Conservation (phyloP, 169 alveolate species). For the Perkinsus chesapeaki region DNA sequence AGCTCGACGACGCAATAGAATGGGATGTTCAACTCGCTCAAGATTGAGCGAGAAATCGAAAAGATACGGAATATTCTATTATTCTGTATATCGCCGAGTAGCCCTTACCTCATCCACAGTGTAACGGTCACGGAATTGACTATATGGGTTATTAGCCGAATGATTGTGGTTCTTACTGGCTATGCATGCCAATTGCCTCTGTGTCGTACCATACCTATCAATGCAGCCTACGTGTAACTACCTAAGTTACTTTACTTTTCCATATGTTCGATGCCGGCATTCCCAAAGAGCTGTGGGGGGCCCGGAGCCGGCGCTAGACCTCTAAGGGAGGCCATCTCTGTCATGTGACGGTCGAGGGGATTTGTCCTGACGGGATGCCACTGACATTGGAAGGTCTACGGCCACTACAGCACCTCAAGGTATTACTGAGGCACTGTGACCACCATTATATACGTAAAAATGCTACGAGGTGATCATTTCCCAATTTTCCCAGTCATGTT, state of each 20-base stretch:
- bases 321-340: slow-evolving; percentile 20
- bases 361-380: slow-evolving; percentile 10
- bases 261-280: slow-evolving; percentile 64
- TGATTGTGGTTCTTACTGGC: slow-evolving; percentile 60
- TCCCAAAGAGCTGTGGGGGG: slow-evolving; percentile 58
- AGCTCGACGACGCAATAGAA: too few species aligned
- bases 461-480: too few species aligned
- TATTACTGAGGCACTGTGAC: too few species aligned
- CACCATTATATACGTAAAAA: too few species aligned
- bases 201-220: slow-evolving; percentile 39
- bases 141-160: slow-evolving; percentile 57
- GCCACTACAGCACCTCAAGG: neutral
- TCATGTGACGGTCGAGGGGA: slow-evolving; percentile 45
- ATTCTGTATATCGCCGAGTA: too few species aligned
- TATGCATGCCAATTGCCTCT: slow-evolving; percentile 53
- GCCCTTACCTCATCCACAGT: neutral
- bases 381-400: too few species aligned
- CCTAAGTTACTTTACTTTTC: slow-evolving; percentile 2
- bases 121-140: slow-evolving; percentile 52
- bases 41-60: too few species aligned
- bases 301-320: slow-evolving; percentile 43
- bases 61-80: too few species aligned
- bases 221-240: neutral
- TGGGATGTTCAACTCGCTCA: too few species aligned
- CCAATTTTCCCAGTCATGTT: too few species aligned